Evolutionary conservation across 2,329 filamentous ascomycete species (phyloP).

Genomic region (Penicillium hesseltinei): DNA sequence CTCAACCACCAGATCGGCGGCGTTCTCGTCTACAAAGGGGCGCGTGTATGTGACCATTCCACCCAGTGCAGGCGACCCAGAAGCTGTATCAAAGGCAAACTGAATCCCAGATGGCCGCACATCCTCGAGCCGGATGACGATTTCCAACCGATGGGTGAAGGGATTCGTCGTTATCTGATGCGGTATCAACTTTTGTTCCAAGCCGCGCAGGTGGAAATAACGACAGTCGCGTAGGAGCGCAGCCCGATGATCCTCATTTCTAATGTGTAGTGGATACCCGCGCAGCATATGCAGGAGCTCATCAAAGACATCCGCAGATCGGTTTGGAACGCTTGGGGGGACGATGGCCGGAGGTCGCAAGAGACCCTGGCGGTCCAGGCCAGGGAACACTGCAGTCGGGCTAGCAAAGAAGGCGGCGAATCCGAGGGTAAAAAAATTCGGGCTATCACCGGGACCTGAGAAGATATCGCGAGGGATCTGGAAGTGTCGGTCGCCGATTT

Average conservation of each 20-base stretch:
- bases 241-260: conserved; percentile 71
- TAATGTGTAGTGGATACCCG: conserved; percentile 78
- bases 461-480: conserved; percentile 88
- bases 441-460: conserved; percentile 79
- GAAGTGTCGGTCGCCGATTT: conserved; percentile 83
- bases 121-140: conserved; percentile 76
- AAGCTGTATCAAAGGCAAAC: conserved; percentile 52
- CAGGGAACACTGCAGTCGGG: conserved; percentile 78
- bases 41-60: conserved; percentile 76
- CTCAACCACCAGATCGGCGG: conserved; percentile 75
- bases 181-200: conserved; percentile 83
- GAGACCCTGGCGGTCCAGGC: conserved; percentile 72
- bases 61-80: conserved; percentile 18
- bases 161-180: conserved; percentile 75
- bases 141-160: conserved; percentile 66
- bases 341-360: conserved; percentile 83
- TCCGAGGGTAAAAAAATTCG: conserved; percentile 92
- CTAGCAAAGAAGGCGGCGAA: conserved; percentile 84
- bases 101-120: conserved; percentile 83
- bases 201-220: conserved; percentile 88
- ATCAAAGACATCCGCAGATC: conserved; percentile 78
- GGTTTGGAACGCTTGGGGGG: conserved; percentile 76
- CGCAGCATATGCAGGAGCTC: conserved; percentile 78
- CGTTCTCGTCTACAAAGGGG: conserved; percentile 75
- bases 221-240: conserved; percentile 80